Evolutionary conservation across 2,329 filamentous ascomycete species (phyloP).

Genomic region (Ophiostoma perfectum): DNA sequence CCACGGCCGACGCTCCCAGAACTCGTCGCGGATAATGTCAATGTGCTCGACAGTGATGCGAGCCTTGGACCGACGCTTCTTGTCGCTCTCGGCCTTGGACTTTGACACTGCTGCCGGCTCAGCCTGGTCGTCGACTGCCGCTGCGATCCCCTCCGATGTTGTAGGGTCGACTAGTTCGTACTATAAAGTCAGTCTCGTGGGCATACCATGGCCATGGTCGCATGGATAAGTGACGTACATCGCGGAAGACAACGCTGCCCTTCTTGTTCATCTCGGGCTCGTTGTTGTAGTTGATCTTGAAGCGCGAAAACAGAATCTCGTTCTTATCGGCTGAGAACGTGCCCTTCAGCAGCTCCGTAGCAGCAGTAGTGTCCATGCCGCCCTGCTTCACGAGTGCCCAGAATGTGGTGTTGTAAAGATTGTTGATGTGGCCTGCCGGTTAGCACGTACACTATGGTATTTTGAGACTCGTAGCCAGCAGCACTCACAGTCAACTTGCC

Average conservation of each 20-base stretch:
- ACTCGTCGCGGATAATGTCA: conserved; percentile 92
- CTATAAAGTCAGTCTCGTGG: conserved; percentile 36
- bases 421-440: conserved; percentile 81
- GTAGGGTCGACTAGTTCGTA: conserved; percentile 64
- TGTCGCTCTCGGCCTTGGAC: conserved; percentile 76
- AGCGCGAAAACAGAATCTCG: conserved; percentile 84
- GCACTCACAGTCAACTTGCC: conserved; percentile 82
- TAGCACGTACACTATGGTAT: background rate
- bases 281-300: conserved; percentile 96
- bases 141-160: conserved; percentile 42
- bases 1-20: conserved; percentile 87
- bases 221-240: conserved; percentile 46
- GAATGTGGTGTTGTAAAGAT: conserved; percentile 95
- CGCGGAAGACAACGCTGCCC: conserved; percentile 81
- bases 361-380: conserved; percentile 55
- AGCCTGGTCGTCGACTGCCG: conserved; percentile 46
- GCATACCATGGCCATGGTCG: background rate
- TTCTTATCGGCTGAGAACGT: conserved; percentile 86
- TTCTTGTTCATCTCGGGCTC: conserved; percentile 90
- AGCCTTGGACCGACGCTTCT: conserved; percentile 74
- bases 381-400: conserved; percentile 77
- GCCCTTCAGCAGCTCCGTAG: conserved; percentile 75
- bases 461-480: conserved; percentile 16
- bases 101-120: conserved; percentile 60
- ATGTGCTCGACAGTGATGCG: conserved; percentile 76